phyloP scores from a whole-genome alignment of 306 rosid genomes.

The Quercus gilva region DNA sequence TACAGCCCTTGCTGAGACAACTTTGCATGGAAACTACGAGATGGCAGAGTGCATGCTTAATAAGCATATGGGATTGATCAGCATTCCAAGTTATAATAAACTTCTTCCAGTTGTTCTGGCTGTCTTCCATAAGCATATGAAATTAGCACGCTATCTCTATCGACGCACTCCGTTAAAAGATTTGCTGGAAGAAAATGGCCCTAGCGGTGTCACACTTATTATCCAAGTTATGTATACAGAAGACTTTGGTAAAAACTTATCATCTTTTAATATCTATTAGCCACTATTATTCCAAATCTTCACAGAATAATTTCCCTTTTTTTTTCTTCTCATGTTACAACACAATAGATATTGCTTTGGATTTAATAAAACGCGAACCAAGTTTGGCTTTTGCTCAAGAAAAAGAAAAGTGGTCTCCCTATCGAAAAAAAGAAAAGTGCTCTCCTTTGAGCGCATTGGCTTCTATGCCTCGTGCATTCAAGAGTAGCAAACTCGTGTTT shows the following conservation, averaged over 20 bases:
- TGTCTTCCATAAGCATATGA: neutral
- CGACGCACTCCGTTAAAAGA: neutral
- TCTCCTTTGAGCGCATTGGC: neutral
- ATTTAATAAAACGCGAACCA: neutral
- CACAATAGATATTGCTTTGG: neutral
- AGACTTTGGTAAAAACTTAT: neutral
- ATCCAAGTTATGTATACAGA: neutral
- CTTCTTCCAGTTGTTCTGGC: neutral
- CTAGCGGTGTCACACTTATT: neutral
- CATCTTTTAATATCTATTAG: neutral
- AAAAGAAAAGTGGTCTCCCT: rapidly evolving
- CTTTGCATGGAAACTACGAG: neutral
- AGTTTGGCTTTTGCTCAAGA: neutral
- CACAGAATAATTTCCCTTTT: neutral
- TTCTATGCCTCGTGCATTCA: neutral
- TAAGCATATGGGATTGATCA: too few species aligned
- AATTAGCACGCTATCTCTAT: neutral
- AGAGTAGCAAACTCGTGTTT: neutral
- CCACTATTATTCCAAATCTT: neutral
- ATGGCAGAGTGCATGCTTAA: too few species aligned
- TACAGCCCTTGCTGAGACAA: neutral
- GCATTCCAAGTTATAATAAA: rapidly evolving
- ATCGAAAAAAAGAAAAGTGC: too few species aligned
- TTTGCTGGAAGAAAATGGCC: neutral
- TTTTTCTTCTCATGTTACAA: neutral